Base-by-base conservation (phyloP, 2,329 filamentous ascomycete species). In the Atkinsonella texensis region DNA sequence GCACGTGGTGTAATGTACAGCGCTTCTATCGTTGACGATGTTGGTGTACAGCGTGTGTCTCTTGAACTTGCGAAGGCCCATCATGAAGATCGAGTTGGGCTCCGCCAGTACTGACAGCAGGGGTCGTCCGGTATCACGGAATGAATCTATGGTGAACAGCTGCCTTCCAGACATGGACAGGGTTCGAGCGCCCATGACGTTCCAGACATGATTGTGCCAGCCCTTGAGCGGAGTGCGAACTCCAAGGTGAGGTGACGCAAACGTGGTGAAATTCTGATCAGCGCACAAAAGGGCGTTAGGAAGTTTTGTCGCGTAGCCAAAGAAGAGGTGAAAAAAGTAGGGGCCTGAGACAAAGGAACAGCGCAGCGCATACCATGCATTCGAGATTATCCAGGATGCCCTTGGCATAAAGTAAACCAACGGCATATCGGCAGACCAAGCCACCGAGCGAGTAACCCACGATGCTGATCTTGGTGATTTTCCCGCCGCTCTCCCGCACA, bases 381-480 rank as follows among this genome's bases (percentile, higher is more conserved):
- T 89, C 77, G 28, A 97, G 75, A 53, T 76, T 76, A 52, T 95
- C 84, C 52, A 97, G 82, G 53, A 88, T 74, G 9, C 89, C 89
- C 60, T 85, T 87, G 51, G 87, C 83, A 59, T 90, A 81, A 3
- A 97, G 74, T 60, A 97, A 70, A 0, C 91, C 91, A 52, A 95
- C 77, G 2, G 87, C 85, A 70, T 95, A 97, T 54, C 91, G 79
- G 10, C 88, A 83, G 4, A 97, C 82, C 7, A 97, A 73, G 0
- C 91, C 91, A 45, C 91, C 91, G 1, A 96, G 75, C 0, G 89
- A 95, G 66, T 97, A 96, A 40, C 91, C 91, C 43, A 91, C 77
- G 41, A 97, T 74, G 65, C 89, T 95, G 56, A 97, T 73, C 68
- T 89, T 94, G 46, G 71, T 83, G 61, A 96, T 85, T 42, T 79